Evolutionary conservation across 1,284 basidiomycete genomes (phyloP).

Genomic region (Puccinia triticina): DNA sequence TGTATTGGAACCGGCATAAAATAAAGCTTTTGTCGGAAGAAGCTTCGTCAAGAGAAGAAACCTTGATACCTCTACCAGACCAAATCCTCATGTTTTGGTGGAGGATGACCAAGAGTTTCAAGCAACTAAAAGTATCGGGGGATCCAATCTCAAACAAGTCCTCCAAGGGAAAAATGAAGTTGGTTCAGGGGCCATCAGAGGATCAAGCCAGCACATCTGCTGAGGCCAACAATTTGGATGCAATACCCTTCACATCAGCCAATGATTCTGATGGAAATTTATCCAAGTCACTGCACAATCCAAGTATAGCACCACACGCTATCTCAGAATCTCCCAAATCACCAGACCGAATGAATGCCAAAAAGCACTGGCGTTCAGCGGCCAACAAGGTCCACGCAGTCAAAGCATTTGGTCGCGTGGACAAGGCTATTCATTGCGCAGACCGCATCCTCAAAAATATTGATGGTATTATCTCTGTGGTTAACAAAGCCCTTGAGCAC

Average conservation of each 20-base stretch:
- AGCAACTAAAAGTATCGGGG: neutral
- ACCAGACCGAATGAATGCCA: neutral
- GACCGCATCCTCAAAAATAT: neutral
- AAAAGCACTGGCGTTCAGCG: neutral
- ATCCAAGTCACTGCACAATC: neutral
- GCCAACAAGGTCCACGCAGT: neutral
- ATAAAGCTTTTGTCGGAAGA: neutral
- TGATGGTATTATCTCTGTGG: neutral
- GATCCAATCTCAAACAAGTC: neutral
- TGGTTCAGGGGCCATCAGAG: neutral
- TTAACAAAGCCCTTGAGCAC: neutral
- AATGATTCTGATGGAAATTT: neutral
- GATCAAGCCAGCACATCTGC: neutral
- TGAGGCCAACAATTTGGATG: neutral
- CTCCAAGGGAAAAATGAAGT: neutral
- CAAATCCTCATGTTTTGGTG: neutral
- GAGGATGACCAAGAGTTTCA: neutral
- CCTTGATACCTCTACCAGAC: neutral
- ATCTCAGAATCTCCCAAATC: neutral
- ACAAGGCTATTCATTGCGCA: neutral
- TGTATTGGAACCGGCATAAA: neutral
- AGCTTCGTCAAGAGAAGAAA: neutral
- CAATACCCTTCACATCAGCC: neutral
- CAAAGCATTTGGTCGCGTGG: neutral
- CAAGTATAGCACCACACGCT: neutral